phyloP scores from a whole-genome alignment of 805 yeast genomes.

The Monosporozyma solicola region DNA sequence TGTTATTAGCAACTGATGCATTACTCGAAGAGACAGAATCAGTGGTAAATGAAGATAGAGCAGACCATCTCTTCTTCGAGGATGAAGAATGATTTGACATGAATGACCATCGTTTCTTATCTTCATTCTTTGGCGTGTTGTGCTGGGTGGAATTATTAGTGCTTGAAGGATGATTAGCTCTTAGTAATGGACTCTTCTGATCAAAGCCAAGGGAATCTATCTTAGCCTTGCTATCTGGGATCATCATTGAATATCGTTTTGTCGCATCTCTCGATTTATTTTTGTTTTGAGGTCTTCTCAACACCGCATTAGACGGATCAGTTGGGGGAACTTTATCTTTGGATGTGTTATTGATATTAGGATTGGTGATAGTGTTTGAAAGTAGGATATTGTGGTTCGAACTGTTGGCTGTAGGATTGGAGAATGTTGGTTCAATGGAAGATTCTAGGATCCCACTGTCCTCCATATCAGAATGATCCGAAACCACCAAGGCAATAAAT shows the following conservation, averaged over 20 bases:
- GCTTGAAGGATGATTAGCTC: background rate
- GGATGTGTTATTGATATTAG: background rate
- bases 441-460: conserved; percentile 15
- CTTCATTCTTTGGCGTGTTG: conserved; percentile 4
- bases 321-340: background rate
- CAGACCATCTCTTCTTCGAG: conserved; percentile 27
- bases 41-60: conserved; percentile 18
- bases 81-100: conserved; percentile 22
- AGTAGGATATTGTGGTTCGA: background rate
- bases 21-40: conserved; percentile 6
- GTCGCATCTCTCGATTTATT: background rate
- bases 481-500: conserved; percentile 27
- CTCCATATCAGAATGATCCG: conserved; percentile 15
- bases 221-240: background rate
- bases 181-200: background rate
- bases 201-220: background rate
- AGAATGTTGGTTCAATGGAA: background rate
- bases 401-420: background rate
- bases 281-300: background rate
- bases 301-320: background rate
- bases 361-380: background rate
- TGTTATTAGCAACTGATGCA: background rate
- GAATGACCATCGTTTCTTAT: conserved; percentile 26
- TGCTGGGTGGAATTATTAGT: background rate
- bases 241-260: background rate